A percentile compares a stretch with the other conserved stretches of the same genome.
Conservation (phyloP, 345 rosid species). For the Boechera retrofracta region DNA sequence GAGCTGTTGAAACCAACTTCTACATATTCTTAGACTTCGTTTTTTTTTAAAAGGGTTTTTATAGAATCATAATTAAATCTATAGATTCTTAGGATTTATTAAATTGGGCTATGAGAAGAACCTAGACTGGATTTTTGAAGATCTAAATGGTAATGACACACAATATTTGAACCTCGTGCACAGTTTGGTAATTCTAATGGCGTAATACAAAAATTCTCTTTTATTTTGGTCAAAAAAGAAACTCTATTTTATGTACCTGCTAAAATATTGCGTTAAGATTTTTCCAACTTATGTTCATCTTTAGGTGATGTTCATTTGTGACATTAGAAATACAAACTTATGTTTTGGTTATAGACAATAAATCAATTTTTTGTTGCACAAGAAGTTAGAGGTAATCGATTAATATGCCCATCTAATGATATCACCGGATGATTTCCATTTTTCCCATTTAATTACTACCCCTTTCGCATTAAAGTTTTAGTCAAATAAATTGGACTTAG, state of each 20-base stretch:
- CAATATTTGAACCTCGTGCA: conserved; percentile 15
- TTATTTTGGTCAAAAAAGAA: background rate
- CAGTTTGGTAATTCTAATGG: conserved; percentile 25
- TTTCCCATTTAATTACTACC: too few relatives aligned
- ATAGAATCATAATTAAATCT: background rate
- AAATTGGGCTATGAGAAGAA: background rate
- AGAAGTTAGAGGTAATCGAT: too few relatives aligned
- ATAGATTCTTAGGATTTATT: conserved; percentile 24
- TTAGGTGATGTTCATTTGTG: conserved; percentile 8
- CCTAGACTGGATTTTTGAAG: background rate
- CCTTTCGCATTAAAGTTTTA: conserved; percentile 3
- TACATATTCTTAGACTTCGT: background rate
- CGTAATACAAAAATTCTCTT: background rate
- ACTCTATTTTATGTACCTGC: background rate
- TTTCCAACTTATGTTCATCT: background rate
- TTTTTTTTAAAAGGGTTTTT: background rate
- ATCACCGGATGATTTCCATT: too few relatives aligned
- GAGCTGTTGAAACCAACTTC: conserved; percentile 38
- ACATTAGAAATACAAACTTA: background rate
- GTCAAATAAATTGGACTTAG: background rate
- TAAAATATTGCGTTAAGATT: background rate
- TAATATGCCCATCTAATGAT: too few relatives aligned
- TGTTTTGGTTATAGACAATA: background rate
- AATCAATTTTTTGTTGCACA: background rate
- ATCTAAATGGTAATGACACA: conserved; percentile 1